Base-by-base conservation (phyloP, 1,284 basidiomycete genomes). In the Cronartium quercuum region DNA sequence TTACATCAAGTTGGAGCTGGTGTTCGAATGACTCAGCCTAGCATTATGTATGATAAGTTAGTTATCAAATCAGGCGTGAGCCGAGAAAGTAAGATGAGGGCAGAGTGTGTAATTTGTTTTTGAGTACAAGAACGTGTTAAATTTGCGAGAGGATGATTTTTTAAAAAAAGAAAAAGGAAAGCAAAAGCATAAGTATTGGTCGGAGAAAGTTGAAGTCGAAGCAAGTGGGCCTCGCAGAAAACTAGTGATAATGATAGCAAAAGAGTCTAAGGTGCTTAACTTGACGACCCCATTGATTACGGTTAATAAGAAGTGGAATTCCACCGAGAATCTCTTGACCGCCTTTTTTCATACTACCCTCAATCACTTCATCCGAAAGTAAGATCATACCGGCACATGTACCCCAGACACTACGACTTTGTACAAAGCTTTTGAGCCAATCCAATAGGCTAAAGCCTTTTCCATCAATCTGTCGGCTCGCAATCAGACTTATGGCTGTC, bases 381-480 rank as follows among this genome's bases (percentile, higher is more conserved):
- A 98, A 85, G 77, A 98, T 98, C 78, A 95, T 94, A 21, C 95
- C 95, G 0, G 95, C 95, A 82, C 95, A 98, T 0, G 94, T 98
- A 2, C 95, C 95, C 92, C 93, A 98, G 0, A 94, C 88, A 0
- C 92, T 89, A 79, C 89, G 91, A 83, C 84, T 69, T 85, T 84
- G 12, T 10, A 83, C 83, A 89, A 85, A 97, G 57, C 86, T 85
- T 55, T 87, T 86, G 5, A 98, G 85, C 0, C 91, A 92, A 35
- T 91, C 88, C 12, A 93, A 82, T 58, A 98, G 85, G 0, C 91
- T 91, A 69, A 61, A 41, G 47, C 60, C 42, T 21, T 40, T 58
- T 10, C 40, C n/a, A 35, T 69, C 68, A n/a, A 60, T 29, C 0
- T 89, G 87, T 0, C 91, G 86, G 57, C 87, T 86, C 1, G 91